Base-by-base conservation (phyloP, 1,139 yeast species). In the Pichia sp. region DNA sequence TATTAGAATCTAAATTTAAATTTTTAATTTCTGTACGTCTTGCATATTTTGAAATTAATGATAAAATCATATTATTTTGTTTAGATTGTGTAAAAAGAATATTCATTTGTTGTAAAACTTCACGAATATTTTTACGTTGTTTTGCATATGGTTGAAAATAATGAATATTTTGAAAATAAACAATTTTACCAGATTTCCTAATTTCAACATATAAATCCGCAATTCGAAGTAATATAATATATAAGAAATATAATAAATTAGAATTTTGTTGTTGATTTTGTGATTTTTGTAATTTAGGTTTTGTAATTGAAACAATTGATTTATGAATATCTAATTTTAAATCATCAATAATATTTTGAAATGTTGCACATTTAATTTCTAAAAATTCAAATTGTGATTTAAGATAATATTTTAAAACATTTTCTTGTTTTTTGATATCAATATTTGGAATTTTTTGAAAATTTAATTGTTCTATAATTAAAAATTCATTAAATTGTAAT, bases 31-130 rank as follows among this genome's bases (percentile, higher is more conserved):
- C 53, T 66, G 50, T 63, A 28, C 70, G 70, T 35, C 79, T 63
- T 2, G 78, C 62, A 29, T 72, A 66, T 43, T 75, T 65, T 0
- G 78, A 65, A 30, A 77, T 62, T 7, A 69, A 67, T 8, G 80
- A 76, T 29, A 76, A 60, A 20, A 78, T 54, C 15, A 73, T 65
- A 11, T 77, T 77, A 50, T 75, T 78, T 48, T 72, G 76, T 66
- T 75, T 57, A 13, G 74, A 57, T 5, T 66, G 60, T 42, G 68
- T 68, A 55, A 76, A 73, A 33, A 63, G 57, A 5, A 68, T 72
- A 27, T 72, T 73, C 48, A 73, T 59, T 15, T 60, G 59, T 13
- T 56, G 61, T 33, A 76, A 52, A 2, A 65, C 48, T 5, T 32
- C 47, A n/a, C 44, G 47, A 21, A 60, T 35, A 0, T 34, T 29